Percentiles rank a stretch among this genome's conserved stretches.
These are phyloP conservation scores for Bombardia bombarda DNA, from an alignment of 495 filamentous ascomycete species.

Conservation along the genomic window DNA sequence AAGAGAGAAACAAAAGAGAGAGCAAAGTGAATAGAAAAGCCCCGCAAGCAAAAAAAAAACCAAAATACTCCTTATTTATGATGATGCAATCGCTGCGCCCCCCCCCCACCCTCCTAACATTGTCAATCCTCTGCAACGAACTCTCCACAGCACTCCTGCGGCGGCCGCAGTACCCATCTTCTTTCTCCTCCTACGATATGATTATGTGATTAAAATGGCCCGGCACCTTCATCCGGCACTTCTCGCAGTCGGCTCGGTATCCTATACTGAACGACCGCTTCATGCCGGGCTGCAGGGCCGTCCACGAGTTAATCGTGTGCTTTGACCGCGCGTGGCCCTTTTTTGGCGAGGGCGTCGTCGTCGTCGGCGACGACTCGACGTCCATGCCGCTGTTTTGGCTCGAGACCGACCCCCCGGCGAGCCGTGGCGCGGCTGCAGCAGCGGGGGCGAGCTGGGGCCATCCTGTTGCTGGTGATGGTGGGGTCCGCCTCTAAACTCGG, in stretches of 20 bases:
- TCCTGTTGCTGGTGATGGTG: not conserved
- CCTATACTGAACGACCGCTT: constrained; percentile 74
- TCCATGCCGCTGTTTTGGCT: constrained; percentile 16
- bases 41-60: constrained; percentile 8
- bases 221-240: constrained; percentile 69
- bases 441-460: too few species aligned
- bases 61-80: constrained; percentile 1
- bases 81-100: too few species aligned
- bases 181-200: constrained; percentile 33
- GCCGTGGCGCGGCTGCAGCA: too few species aligned
- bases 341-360: constrained; percentile 28
- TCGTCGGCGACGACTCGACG: constrained; percentile 19
- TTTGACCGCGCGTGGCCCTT: constrained; percentile 37
- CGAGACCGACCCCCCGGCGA: constrained; percentile 2
- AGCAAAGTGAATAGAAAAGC: too few species aligned
- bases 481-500: constrained; percentile 6
- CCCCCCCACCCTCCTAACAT: not conserved
- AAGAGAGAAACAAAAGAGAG: not conserved
- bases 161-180: not conserved
- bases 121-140: not conserved
- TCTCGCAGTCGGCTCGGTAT: constrained; percentile 78
- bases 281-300: constrained; percentile 41
- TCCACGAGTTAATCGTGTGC: constrained; percentile 43
- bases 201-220: constrained; percentile 87
- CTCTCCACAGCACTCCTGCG: not conserved